phyloP scores from a whole-genome alignment of 192 early-diverging fungal genomes.

The Dimargaris verticillata region DNA sequence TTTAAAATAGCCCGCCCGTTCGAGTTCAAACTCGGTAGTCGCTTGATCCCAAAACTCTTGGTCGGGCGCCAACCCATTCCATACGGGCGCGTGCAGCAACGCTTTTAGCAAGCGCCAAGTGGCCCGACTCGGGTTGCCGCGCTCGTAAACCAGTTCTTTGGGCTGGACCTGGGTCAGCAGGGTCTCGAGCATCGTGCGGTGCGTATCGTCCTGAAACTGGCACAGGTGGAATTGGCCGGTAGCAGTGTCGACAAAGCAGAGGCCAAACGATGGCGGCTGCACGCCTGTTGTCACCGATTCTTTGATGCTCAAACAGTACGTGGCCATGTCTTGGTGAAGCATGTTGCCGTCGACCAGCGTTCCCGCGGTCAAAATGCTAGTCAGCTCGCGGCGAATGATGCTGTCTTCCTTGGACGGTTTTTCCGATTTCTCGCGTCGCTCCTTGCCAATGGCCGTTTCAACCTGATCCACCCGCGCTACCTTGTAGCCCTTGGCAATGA shows the following conservation, averaged over 20 bases:
- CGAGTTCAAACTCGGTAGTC: conserved; percentile 19
- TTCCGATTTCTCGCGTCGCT: conserved; percentile 58
- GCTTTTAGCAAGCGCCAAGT: conserved; percentile 32
- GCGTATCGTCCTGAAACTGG: conserved; percentile 64
- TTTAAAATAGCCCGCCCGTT: conserved; percentile 20
- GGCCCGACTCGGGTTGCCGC: conserved; percentile 24
- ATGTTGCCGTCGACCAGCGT: conserved; percentile 80
- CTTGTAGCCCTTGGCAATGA: conserved; percentile 89
- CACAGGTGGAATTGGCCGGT: conserved; percentile 82
- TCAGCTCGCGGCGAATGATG: conserved; percentile 72
- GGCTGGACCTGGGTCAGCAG: conserved; percentile 84
- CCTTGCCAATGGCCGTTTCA: conserved; percentile 85
- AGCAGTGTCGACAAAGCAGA: conserved; percentile 89
- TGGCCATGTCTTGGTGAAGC: conserved; percentile 76
- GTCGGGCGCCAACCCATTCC: conserved; percentile 22
- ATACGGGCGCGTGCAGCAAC: conserved; percentile 13
- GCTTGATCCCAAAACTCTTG: conserved; percentile 33
- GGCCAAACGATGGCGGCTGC: conserved; percentile 43
- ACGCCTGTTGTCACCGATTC: conserved; percentile 24
- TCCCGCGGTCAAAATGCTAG: conserved; percentile 72
- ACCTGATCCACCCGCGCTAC: conserved; percentile 96
- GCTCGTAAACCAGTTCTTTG: conserved; percentile 77
- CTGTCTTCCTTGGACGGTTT: conserved; percentile 43
- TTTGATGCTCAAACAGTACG: conserved; percentile 91
- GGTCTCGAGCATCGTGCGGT: conserved; percentile 84